Percentiles rank a stretch among this genome's conserved stretches.
These are phyloP conservation scores for Abelmoschus esculentus DNA, from an alignment of 345 rosid genomes.

Conservation along the genomic window DNA sequence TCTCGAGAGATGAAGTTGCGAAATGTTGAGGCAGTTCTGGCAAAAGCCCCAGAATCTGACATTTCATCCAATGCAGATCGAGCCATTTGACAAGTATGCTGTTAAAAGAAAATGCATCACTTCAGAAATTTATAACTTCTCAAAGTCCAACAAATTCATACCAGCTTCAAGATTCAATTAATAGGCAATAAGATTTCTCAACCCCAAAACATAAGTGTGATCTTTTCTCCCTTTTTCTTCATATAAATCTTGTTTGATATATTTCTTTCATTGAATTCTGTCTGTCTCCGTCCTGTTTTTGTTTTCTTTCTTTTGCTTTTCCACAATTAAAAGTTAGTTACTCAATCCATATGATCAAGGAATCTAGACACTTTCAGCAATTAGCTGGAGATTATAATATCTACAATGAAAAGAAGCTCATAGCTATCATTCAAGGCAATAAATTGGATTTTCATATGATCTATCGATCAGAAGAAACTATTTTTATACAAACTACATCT, in stretches of 20 bases:
- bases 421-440: not conserved
- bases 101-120: constrained; percentile 6
- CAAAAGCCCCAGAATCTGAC: constrained; percentile 67
- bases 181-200: constrained; percentile 2
- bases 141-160: not conserved
- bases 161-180: not conserved
- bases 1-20: constrained; percentile 59
- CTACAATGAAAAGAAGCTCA: not conserved
- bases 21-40: constrained; percentile 73
- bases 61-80: constrained; percentile 71
- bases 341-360: not conserved
- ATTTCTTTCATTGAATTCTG: not conserved
- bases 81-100: constrained; percentile 48
- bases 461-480: not conserved
- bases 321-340: not conserved
- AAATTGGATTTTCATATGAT: not conserved
- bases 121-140: not conserved
- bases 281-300: not conserved
- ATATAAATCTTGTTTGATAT: not conserved
- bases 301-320: not conserved
- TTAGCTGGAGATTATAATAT: not conserved
- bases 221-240: not conserved
- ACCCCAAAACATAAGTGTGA: constrained; percentile 1
- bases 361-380: not conserved
- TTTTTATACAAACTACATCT: not conserved